These are phyloP conservation scores for Lodderomyces jiufengensis DNA, from an alignment of 1,139 yeast genomes.

Conservation along the genomic window DNA sequence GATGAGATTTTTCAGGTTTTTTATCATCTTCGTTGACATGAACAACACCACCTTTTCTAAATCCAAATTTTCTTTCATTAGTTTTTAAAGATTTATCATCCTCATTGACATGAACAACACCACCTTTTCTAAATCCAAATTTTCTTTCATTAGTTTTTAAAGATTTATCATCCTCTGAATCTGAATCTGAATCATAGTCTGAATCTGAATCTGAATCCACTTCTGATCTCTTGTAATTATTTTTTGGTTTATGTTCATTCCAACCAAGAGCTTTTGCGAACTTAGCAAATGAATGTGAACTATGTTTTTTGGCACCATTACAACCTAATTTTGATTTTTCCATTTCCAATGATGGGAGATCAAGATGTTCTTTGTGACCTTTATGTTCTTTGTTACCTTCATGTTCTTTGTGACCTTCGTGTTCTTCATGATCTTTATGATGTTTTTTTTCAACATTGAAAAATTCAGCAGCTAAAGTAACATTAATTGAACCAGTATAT, in stretches of 20 bases:
- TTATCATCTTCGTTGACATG: slow-evolving; percentile 4
- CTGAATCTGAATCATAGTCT: slow-evolving; percentile 9
- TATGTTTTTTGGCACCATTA: background rate
- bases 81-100: background rate
- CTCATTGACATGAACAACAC: background rate
- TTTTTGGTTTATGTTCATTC: background rate
- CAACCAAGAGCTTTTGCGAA: too few relatives aligned
- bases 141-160: background rate
- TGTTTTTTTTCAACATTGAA: slow-evolving; percentile 22
- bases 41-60: slow-evolving; percentile 1
- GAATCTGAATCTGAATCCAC: slow-evolving; percentile 2
- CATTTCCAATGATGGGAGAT: background rate
- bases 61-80: background rate
- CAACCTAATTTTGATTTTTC: background rate
- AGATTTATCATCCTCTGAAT: slow-evolving; percentile 2
- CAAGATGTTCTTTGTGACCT: background rate
- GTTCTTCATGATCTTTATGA: slow-evolving; percentile 4
- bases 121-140: background rate
- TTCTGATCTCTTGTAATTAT: background rate
- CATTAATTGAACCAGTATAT: slow-evolving; percentile 60
- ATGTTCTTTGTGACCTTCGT: slow-evolving; percentile 1
- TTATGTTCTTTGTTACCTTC: slow-evolving; percentile 3
- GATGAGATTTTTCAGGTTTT: slow-evolving; percentile 2
- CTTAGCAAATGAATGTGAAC: too few relatives aligned
- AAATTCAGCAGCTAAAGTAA: slow-evolving; percentile 50